A percentile compares a stretch with the other conserved stretches of the same genome.
Conservation (phyloP, 73 alveolate species). For the Blepharisma japonicum region DNA sequence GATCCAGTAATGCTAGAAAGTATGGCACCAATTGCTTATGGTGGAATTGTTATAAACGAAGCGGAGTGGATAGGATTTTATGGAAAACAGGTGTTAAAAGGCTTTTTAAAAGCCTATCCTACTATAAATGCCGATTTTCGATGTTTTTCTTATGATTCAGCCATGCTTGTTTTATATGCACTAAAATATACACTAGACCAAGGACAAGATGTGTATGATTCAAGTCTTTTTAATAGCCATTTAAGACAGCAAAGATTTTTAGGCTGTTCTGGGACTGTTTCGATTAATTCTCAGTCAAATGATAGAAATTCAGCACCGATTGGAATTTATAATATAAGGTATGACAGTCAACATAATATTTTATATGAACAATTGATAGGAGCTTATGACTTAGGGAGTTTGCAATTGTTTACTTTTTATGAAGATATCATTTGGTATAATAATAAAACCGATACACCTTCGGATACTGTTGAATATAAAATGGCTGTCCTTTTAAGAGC, state of each 20-base stretch:
- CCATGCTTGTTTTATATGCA: not conserved
- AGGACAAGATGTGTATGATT: not conserved
- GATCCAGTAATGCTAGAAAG: not conserved
- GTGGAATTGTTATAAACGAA: not conserved
- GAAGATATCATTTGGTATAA: not conserved
- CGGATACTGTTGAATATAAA: not conserved
- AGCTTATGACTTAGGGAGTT: too few species aligned
- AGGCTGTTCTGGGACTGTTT: too few species aligned
- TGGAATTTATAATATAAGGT: too few species aligned
- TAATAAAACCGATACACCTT: not conserved
- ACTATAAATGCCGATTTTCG: not conserved
- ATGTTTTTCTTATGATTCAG: not conserved
- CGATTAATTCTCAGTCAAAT: too few species aligned
- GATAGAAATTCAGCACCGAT: not conserved
- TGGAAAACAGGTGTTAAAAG: not conserved
- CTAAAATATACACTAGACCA: not conserved
- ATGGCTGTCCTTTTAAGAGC: not conserved
- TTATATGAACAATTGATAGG: too few species aligned
- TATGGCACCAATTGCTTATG: not conserved
- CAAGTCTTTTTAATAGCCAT: too few species aligned
- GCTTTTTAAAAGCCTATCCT: not conserved
- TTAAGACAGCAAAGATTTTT: too few species aligned
- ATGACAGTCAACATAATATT: too few species aligned
- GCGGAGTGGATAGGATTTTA: constrained; percentile 8
- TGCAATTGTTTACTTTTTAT: not conserved